phyloP scores from a whole-genome alignment of 2,329 filamentous ascomycete species.

The Fonsecaea pedrosoi region DNA sequence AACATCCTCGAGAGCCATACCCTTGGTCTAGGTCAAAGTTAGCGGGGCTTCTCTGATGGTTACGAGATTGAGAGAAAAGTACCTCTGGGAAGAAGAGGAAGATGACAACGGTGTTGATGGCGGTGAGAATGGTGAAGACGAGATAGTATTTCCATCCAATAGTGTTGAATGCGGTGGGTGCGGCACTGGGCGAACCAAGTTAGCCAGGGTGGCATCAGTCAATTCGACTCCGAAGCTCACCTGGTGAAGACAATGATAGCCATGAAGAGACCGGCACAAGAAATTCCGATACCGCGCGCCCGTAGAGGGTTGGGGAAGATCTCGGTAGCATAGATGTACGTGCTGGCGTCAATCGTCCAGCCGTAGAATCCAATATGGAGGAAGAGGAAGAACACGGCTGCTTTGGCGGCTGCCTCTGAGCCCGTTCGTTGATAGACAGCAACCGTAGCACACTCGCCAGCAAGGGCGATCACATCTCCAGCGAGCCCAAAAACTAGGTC shows the following conservation, averaged over 20 bases:
- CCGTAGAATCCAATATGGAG: constrained; percentile 59
- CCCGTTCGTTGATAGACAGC: constrained; percentile 56
- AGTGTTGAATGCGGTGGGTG: constrained; percentile 45
- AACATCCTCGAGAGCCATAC: constrained; percentile 14
- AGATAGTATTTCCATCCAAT: constrained; percentile 46
- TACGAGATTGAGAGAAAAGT: neutral
- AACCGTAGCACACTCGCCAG: constrained; percentile 51
- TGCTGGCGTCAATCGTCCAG: constrained; percentile 67
- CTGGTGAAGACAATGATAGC: constrained; percentile 15
- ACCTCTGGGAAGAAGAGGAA: constrained; percentile 38
- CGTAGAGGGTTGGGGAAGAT: constrained; percentile 75
- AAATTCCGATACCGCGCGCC: constrained; percentile 62
- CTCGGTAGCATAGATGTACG: constrained; percentile 72
- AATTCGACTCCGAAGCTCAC: neutral
- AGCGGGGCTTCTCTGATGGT: neutral
- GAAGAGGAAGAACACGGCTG: constrained; percentile 70
- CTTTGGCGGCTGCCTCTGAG: constrained; percentile 60
- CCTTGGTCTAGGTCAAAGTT: constrained; percentile 9
- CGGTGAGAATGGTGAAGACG: constrained; percentile 32
- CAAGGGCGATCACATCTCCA: constrained; percentile 43
- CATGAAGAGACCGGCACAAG: constrained; percentile 20
- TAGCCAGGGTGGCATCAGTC: too few species aligned
- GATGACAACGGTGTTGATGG: constrained; percentile 15
- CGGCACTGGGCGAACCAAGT: neutral
- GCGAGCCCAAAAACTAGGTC: constrained; percentile 46